phyloP scores from a whole-genome alignment of 495 filamentous ascomycete genomes.

The Astrothelium macrocarpum region DNA sequence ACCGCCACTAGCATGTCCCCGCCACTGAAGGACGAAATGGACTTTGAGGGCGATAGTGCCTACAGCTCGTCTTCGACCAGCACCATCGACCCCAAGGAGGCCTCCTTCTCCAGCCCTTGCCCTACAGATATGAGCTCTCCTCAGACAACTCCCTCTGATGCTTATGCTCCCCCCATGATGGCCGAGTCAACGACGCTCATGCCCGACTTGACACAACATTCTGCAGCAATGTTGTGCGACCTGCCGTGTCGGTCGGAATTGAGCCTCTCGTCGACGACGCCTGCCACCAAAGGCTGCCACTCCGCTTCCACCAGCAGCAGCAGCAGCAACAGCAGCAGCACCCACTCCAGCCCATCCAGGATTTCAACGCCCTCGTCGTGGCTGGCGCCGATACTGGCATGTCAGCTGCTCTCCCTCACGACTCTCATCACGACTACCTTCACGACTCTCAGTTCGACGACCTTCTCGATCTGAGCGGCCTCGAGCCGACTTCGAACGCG shows the following conservation, averaged over 20 bases:
- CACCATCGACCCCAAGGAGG: slow-evolving; percentile 21
- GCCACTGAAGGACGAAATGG: neutral
- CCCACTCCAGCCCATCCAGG: slow-evolving; percentile 19
- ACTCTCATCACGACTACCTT: neutral
- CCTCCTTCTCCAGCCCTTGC: slow-evolving; percentile 23
- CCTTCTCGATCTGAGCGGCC: slow-evolving; percentile 4
- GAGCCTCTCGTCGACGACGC: slow-evolving; percentile 33
- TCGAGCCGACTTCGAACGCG: neutral
- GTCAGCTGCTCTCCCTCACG: neutral
- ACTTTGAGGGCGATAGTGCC: slow-evolving; percentile 4
- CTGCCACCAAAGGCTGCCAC: too few species aligned
- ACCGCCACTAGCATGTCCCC: slow-evolving; percentile 14
- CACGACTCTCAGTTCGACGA: slow-evolving; percentile 4
- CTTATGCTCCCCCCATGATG: slow-evolving; percentile 9
- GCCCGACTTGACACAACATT: slow-evolving; percentile 96
- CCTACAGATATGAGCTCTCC: slow-evolving; percentile 17
- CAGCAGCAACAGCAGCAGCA: slow-evolving; percentile 39
- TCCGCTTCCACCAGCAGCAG: slow-evolving; percentile 45
- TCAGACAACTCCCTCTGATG: slow-evolving; percentile 5
- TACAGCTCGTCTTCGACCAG: neutral
- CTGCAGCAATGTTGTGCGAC: slow-evolving; percentile 99
- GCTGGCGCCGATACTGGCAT: neutral
- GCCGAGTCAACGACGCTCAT: slow-evolving; percentile 15
- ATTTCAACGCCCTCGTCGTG: slow-evolving; percentile 8
- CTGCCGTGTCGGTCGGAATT: slow-evolving; percentile 91